These are phyloP conservation scores for Aplosporella prunicola DNA, from an alignment of 2,329 filamentous ascomycete genomes.

Conservation along the genomic window DNA sequence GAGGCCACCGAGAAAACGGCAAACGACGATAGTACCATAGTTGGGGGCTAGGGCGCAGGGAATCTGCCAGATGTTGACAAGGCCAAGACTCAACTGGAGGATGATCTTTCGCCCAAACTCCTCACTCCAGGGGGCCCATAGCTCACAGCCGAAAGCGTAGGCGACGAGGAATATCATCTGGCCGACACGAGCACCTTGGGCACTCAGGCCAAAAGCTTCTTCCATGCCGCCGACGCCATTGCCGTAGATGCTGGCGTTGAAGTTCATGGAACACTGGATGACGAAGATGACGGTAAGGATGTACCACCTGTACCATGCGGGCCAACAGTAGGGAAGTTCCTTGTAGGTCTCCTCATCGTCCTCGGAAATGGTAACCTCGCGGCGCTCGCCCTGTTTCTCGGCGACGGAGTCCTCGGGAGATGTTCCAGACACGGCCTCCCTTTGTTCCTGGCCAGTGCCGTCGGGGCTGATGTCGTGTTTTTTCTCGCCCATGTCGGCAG, in stretches of 20 bases:
- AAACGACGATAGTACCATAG: conserved; percentile 35
- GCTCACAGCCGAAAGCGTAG: conserved; percentile 42
- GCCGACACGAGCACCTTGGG: conserved; percentile 39
- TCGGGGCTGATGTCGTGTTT: too few species aligned
- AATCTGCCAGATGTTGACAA: conserved; percentile 48
- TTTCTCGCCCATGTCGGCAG: too few species aligned
- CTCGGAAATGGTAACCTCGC: conserved; percentile 5
- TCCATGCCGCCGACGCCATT: conserved; percentile 37
- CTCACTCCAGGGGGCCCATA: conserved; percentile 48
- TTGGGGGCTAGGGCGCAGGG: conserved; percentile 35
- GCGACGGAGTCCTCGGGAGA: too few species aligned
- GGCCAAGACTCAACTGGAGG: conserved; percentile 41
- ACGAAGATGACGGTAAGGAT: conserved; percentile 43
- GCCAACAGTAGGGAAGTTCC: conserved; percentile 37
- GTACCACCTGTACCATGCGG: conserved; percentile 41
- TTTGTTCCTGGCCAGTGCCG: too few species aligned
- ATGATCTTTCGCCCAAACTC: conserved; percentile 45
- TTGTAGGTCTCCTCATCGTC: conserved; percentile 25
- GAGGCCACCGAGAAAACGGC: conserved; percentile 44
- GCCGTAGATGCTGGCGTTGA: conserved; percentile 44
- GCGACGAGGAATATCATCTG: conserved; percentile 42
- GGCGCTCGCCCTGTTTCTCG: conserved; percentile 4
- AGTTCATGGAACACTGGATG: conserved; percentile 46
- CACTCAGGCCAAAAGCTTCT: conserved; percentile 37
- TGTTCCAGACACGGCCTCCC: too few species aligned